Base-by-base conservation (phyloP, 768 basidiomycete genomes). In the Mycena metata region DNA sequence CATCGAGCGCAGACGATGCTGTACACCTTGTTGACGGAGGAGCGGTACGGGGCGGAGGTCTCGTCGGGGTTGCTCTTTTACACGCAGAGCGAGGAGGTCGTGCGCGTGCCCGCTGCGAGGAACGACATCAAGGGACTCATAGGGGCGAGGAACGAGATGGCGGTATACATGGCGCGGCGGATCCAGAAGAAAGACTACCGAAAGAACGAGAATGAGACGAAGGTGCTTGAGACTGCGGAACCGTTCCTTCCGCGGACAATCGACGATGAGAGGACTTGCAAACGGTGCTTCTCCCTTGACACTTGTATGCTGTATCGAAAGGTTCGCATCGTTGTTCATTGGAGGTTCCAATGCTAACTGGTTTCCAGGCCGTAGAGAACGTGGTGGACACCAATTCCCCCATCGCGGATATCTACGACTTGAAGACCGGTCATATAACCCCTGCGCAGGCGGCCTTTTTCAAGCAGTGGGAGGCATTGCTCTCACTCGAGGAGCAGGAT, bases 1-100 rank as follows among this genome's bases (percentile, higher is more conserved):
- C 97, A 99, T 78, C 92, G 98, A 42, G 98, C 98, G 0, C 98
- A 99, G 79, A 99, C 98, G 1, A 96, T 98, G 91, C 81, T 99
- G 5, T 99, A 99, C 77, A 97, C 96, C 1, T 83, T 99, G 6
- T 85, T 99, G 1, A 89, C 96, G 73, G 88, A 89, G 43, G 96
- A 99, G 76, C 88, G 97, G n/a, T 98, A 98, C 74, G 94, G 90
- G 7, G 86, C 88, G 7, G 87, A 91, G 23, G 89, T 98, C 11
- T 86, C 89, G 1, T 89, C 91, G 9, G 98, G 98, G 16, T 81
- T 99, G 50, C 84, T 99, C 36, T 98, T 95, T 75, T 99, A 99
- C 77, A 96, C 96, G 1, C 96, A 98, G 78, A 91, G 88, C 72
- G 94, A 96, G 67, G 91, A 95, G 67, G 90, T 98, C 47, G 88